Conservation (phyloP, 2,329 filamentous ascomycete species). For the Colletotrichum ledebouriae region DNA sequence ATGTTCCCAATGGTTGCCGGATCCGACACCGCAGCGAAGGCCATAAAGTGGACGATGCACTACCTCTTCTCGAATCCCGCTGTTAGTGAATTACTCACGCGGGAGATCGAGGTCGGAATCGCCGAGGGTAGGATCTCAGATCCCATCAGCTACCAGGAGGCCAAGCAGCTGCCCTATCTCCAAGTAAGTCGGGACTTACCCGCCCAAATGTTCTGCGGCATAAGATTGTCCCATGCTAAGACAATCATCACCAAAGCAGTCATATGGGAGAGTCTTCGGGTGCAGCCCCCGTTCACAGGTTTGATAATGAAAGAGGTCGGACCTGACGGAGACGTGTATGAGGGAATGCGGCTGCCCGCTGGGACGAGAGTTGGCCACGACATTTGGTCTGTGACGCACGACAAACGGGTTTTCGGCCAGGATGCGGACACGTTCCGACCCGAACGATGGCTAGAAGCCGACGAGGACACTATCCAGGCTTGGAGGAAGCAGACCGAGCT, state of each 20-base stretch:
- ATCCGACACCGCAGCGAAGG: conserved; percentile 52
- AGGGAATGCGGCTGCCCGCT: conserved; percentile 52
- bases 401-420: conserved; percentile 58
- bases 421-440: conserved; percentile 61
- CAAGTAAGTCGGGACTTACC: conserved; percentile 1
- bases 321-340: conserved; percentile 51
- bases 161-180: conserved; percentile 57
- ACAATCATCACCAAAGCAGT: conserved; percentile 54
- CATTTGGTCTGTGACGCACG: conserved; percentile 54
- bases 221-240: too few species aligned
- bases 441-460: conserved; percentile 60
- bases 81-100: conserved; percentile 59
- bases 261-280: conserved; percentile 64
- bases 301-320: conserved; percentile 65
- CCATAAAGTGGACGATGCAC: conserved; percentile 61
- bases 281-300: conserved; percentile 63
- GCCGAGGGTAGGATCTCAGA: conserved; percentile 35
- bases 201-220: too few species aligned
- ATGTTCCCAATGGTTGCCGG: conserved; percentile 49
- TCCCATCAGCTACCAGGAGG: conserved; percentile 52
- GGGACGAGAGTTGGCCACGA: conserved; percentile 58
- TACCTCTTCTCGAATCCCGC: conserved; percentile 63
- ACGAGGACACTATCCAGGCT: conserved; percentile 48
- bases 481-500: conserved; percentile 55
- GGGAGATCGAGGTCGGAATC: conserved; percentile 59